Conservation (phyloP, 2,329 filamentous ascomycete genomes). For the Aspergillus flavus region DNA sequence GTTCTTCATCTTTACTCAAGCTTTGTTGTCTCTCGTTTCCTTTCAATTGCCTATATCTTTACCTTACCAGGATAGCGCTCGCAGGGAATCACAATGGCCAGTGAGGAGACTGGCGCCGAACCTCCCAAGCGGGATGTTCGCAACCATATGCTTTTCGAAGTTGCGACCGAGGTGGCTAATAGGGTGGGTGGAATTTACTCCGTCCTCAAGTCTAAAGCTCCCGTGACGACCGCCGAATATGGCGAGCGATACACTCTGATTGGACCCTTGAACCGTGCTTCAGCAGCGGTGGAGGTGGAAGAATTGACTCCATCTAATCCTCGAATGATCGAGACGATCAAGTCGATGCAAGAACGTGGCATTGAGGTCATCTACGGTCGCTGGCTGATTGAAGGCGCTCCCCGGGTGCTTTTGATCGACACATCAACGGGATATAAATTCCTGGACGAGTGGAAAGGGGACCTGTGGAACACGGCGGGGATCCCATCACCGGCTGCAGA, state of each 20-base stretch:
- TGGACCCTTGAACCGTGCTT: slow-evolving; percentile 87
- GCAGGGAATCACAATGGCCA: slow-evolving; percentile 14
- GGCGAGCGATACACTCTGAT: slow-evolving; percentile 95
- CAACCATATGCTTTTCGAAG: slow-evolving; percentile 94
- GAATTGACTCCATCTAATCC: slow-evolving; percentile 82
- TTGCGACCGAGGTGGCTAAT: slow-evolving; percentile 96
- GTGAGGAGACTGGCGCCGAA: slow-evolving; percentile 22
- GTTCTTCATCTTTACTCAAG: not conserved
- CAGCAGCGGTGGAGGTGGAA: slow-evolving; percentile 97
- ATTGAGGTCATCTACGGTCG: slow-evolving; percentile 89
- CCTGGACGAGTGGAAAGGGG: slow-evolving; percentile 94
- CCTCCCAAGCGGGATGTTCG: slow-evolving; percentile 70
- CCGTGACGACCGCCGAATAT: slow-evolving; percentile 97
- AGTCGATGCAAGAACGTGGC: slow-evolving; percentile 89
- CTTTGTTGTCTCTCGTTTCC: not conserved
- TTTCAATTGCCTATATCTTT: not conserved
- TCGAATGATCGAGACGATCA: slow-evolving; percentile 78
- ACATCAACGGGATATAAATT: slow-evolving; percentile 90
- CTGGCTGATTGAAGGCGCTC: slow-evolving; percentile 97
- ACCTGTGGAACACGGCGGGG: slow-evolving; percentile 88
- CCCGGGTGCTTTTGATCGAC: slow-evolving; percentile 90
- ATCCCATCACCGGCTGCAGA: slow-evolving; percentile 93
- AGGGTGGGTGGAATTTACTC: slow-evolving; percentile 99
- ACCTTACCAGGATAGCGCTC: not conserved
- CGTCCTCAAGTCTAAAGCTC: slow-evolving; percentile 97